A percentile compares a stretch with the other conserved stretches of the same genome.
These are phyloP conservation scores for Kwoniella mangroviensis DNA, from an alignment of 768 basidiomycete genomes.

Conservation along the genomic window DNA sequence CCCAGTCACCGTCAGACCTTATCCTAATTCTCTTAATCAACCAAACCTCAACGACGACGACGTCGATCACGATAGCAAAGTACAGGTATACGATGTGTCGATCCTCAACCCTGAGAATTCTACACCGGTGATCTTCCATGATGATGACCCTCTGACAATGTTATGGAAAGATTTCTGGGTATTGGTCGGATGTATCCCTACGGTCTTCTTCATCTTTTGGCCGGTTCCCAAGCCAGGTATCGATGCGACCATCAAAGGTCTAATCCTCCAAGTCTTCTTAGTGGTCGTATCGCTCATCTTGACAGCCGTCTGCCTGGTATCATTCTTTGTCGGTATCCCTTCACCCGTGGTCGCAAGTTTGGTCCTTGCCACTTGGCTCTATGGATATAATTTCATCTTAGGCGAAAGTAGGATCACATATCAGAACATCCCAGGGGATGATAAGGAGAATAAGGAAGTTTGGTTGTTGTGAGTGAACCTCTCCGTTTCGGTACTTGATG, in stretches of 20 bases:
- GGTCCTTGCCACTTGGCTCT: not conserved
- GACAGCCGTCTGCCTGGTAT: constrained; percentile 2
- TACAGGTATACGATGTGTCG: constrained; percentile 20
- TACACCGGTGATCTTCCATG: constrained; percentile 11
- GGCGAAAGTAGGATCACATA: constrained; percentile 8
- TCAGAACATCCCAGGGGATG: constrained; percentile 17
- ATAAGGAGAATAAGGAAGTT: constrained; percentile 28
- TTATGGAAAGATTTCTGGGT: constrained; percentile 14
- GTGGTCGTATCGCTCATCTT: constrained; percentile 8
- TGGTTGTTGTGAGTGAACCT: constrained; percentile 43
- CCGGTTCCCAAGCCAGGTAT: constrained; percentile 3
- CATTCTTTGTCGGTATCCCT: constrained; percentile 16
- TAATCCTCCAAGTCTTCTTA: constrained; percentile 7
- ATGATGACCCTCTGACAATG: constrained; percentile 11
- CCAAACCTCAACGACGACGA: not conserved
- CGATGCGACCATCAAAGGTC: constrained; percentile 10
- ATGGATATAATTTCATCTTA: not conserved
- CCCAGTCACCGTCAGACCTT: not conserved
- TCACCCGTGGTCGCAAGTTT: not conserved
- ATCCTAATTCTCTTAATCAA: not conserved
- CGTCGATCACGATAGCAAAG: constrained; percentile 3
- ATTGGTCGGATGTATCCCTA: not conserved
- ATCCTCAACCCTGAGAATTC: constrained; percentile 7
- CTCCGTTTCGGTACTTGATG: not conserved
- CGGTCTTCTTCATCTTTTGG: constrained; percentile 3